Evolutionary conservation across 2,329 filamentous ascomycete genomes (phyloP), one percentile per base, ranked within the genome.

Genomic region (Paracoccidioides brasiliensis): DNA sequence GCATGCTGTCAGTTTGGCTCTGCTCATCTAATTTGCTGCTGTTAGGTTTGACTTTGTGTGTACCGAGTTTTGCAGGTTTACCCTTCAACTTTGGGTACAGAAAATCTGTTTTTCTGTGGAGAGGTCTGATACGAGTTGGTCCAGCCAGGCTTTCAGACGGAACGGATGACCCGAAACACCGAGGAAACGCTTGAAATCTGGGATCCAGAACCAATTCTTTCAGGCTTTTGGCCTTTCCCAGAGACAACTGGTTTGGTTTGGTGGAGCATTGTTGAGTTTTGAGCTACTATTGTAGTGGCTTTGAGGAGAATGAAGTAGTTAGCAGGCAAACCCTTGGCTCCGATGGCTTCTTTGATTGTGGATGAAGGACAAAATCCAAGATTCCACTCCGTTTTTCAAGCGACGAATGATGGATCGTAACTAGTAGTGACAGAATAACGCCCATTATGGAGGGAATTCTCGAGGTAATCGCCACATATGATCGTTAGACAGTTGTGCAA

Each of bases 211-310:
- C 43, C 43, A n/a, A 49, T 49, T 14, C 15, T 22, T 22, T 14
- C 9, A 49, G 30, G 45, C 45, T 22, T 49, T 49, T 30, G 35
- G 30, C 45, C 12, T 30, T 22, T 49, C 9, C 45, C 45, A 49
- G 14, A 35, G 15, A 30, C 44, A n/a, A 4, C 3, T 12, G 40
- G 10, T 4, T 8, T 44, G 5, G 15, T 35, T 15, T 41, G 37
- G 49, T 51, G 49, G 49, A 41, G 49, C 49, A 15, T 10, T 40
- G 8, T 9, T 35, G 45, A 35, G 30, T 35, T 48, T 45, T 12
- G 33, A 22, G 15, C 22, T 51, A 32, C 48, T 35, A 45, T 40
- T 52, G 14, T 54, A 56, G 38, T 44, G 52, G 55, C 14, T 40
- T 37, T 7, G 49, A 41, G 32, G 32, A 49, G 32, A 49, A 15